These are phyloP conservation scores for Ruellia speciosa DNA, from an alignment of 305 asterid species.

Conservation along the genomic window DNA sequence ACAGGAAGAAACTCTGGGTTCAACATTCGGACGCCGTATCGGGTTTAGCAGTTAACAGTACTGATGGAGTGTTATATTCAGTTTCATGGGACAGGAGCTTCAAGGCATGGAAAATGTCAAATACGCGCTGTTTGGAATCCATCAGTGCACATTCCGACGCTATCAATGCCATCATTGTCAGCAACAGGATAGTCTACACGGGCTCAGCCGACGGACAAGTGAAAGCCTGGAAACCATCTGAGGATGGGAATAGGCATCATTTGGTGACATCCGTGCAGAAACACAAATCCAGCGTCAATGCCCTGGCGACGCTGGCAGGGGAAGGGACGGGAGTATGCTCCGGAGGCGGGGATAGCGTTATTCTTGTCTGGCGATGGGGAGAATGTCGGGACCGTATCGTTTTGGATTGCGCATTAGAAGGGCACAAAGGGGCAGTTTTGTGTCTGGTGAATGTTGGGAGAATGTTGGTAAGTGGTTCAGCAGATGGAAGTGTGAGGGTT, in stretches of 20 bases:
- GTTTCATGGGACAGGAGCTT: slow-evolving; percentile 59
- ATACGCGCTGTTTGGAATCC: slow-evolving; percentile 35
- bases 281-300: slow-evolving; percentile 46
- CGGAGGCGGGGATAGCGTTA: slow-evolving; percentile 42
- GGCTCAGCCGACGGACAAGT: slow-evolving; percentile 54
- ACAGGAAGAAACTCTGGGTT: slow-evolving; percentile 46
- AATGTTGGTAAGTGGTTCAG: slow-evolving; percentile 54
- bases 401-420: slow-evolving; percentile 26
- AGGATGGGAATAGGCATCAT: slow-evolving; percentile 11
- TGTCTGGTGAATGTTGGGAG: slow-evolving; percentile 31
- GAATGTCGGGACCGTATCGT: slow-evolving; percentile 16
- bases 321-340: slow-evolving; percentile 39
- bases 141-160: slow-evolving; percentile 53
- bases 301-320: slow-evolving; percentile 27
- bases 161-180: slow-evolving; percentile 38
- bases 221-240: slow-evolving; percentile 34
- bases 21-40: slow-evolving; percentile 56
- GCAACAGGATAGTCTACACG: slow-evolving; percentile 33
- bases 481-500: slow-evolving; percentile 41
- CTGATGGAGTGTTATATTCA: slow-evolving; percentile 36
- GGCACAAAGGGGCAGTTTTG: slow-evolving; percentile 52
- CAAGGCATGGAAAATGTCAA: slow-evolving; percentile 41
- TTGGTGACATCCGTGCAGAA: slow-evolving; percentile 20
- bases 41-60: slow-evolving; percentile 30
- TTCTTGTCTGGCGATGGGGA: slow-evolving; percentile 38